Evolutionary conservation across 2,329 filamentous ascomycete genomes (phyloP), one percentile per base, ranked within the genome.

Genomic region (Aspergillus alliaceus): DNA sequence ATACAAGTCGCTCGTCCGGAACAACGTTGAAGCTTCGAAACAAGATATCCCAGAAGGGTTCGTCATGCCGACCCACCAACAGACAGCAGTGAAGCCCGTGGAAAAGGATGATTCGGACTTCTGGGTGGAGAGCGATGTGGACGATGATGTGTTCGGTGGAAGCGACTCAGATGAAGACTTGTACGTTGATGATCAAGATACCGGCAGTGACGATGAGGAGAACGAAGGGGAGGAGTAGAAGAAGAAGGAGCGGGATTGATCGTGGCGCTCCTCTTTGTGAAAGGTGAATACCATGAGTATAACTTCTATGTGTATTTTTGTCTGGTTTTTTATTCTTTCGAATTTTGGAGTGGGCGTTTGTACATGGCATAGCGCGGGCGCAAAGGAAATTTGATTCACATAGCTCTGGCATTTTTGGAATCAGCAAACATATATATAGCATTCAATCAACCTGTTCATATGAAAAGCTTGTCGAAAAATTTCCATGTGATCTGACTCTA

Each of bases 11-110:
- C 83, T 82, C 66, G 91, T 93, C 2, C 81, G 78, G 61, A 83
- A 86, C 42, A 85, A 91, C 31, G 88, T 95, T 4, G 86, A 89
- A 62, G 79, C 78, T 46, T 93, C 90, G 12, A 90, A 90, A 76
- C 78, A 82, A 61, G 90, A 96, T 69, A 91, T 96, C 2, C 93
- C 95, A 0, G 77, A 79, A 0, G 91, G 84, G 0, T 93, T 93
- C 61, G 81, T 85, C 54, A 93, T 98, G 89, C 95, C 95, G 0
- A 91, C 88, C 0, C 84, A 86, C 53, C 82, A 81, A 75, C 91
- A 76, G 65, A 48, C 80, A 12, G 20, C 51, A 7, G 20, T 50
- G 1, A 84, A 86, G 2, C 80, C 79, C 1, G 85, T 86, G 1
- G 86, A 88, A 64, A 85, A 87, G 67, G 90, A 96, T 65, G 87